phyloP scores from a whole-genome alignment of 257 asterid species.

The Handroanthus guayacan region DNA sequence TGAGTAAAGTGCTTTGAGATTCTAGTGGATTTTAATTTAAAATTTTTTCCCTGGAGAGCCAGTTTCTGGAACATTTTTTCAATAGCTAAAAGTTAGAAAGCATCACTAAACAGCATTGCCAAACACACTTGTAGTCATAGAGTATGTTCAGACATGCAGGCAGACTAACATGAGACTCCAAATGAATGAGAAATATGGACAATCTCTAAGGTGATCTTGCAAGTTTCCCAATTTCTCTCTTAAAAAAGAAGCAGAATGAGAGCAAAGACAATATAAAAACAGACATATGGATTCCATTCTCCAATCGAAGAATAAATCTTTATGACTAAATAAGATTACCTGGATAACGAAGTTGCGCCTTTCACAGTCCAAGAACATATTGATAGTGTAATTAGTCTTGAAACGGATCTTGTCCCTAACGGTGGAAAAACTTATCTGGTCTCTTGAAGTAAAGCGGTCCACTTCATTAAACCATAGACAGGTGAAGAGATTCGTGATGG shows the following conservation, averaged over 20 bases:
- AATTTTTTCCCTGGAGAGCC: too few relatives aligned
- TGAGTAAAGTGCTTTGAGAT: too few relatives aligned
- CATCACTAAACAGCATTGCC: too few relatives aligned
- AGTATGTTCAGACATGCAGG: neutral
- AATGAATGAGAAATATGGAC: neutral
- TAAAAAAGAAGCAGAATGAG: neutral
- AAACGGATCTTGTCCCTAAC: slow-evolving; percentile 73
- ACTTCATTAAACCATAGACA: slow-evolving; percentile 89
- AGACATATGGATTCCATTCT: neutral
- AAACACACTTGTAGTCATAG: neutral
- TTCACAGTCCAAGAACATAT: slow-evolving; percentile 82
- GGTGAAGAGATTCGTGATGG: slow-evolving; percentile 75
- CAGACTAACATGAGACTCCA: neutral
- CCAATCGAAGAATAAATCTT: neutral
- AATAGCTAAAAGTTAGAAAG: too few relatives aligned
- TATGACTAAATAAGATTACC: slow-evolving; percentile 44
- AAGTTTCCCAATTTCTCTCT: too few relatives aligned
- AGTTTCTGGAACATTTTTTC: too few relatives aligned
- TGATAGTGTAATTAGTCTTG: slow-evolving; percentile 68
- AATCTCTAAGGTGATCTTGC: too few relatives aligned
- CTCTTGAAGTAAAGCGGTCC: slow-evolving; percentile 79
- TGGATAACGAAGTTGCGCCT: slow-evolving; percentile 81
- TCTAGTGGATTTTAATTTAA: too few relatives aligned
- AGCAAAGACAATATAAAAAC: neutral
- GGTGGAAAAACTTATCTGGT: slow-evolving; percentile 81